These are phyloP conservation scores for Euphorbia celastroides DNA, from an alignment of 441 rosid genomes.

Conservation along the genomic window DNA sequence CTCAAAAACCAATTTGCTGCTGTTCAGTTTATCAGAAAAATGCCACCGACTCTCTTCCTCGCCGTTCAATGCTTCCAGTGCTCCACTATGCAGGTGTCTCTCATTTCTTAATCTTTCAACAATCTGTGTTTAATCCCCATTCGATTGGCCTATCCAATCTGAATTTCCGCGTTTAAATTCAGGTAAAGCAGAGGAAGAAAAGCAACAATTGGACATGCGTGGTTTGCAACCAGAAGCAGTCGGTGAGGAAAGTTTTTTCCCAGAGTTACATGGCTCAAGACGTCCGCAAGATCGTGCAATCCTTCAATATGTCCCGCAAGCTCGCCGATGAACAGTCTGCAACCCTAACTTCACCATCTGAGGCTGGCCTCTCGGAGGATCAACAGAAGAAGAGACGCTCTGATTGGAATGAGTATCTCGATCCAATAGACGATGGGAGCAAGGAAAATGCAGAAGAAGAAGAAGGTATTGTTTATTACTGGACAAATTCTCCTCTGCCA, in stretches of 20 bases:
- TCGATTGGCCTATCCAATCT: not conserved
- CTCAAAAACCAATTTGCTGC: not conserved
- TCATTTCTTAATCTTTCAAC: not conserved
- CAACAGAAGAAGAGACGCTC: slow-evolving; percentile 32
- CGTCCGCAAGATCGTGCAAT: slow-evolving; percentile 65
- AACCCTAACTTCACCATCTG: not conserved
- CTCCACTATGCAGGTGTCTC: slow-evolving; percentile 71
- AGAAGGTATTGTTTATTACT: not conserved
- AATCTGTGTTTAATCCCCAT: not conserved
- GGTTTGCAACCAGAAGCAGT: slow-evolving; percentile 80
- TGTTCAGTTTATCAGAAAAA: slow-evolving; percentile 11
- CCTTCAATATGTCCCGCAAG: slow-evolving; percentile 67
- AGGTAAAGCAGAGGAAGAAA: slow-evolving; percentile 89
- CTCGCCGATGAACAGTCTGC: slow-evolving; percentile 17
- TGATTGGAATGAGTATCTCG: slow-evolving; percentile 69
- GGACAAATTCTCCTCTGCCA: not conserved
- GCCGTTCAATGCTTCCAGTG: slow-evolving; percentile 79
- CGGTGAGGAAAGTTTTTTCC: slow-evolving; percentile 55
- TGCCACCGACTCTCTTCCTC: slow-evolving; percentile 41
- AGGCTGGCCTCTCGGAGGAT: not conserved
- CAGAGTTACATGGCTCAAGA: slow-evolving; percentile 61
- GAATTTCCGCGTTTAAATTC: not conserved
- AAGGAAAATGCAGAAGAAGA: slow-evolving; percentile 15
- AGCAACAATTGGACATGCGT: slow-evolving; percentile 77
- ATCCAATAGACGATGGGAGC: slow-evolving; percentile 16